A percentile compares a stretch with the other conserved stretches of the same genome.
Evolutionary conservation across 768 basidiomycete species (phyloP).

Genomic region (Strobilomyces dryophilus): DNA sequence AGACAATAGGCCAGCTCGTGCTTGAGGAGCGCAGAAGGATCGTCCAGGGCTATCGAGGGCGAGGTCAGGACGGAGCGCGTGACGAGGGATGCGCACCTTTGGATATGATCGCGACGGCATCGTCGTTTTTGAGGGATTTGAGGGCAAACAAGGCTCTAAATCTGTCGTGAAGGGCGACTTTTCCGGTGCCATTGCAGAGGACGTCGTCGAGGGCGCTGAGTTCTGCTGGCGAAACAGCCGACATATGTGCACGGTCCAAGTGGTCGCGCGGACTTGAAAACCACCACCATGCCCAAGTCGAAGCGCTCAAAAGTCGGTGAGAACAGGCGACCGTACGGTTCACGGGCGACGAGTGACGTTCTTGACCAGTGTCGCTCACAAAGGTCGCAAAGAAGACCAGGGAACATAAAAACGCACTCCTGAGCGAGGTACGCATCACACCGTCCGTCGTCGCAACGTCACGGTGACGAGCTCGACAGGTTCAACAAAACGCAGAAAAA

Average conservation of each 20-base stretch:
- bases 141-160: conserved; percentile 92
- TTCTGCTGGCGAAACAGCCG: conserved; percentile 42
- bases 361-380: conserved; percentile 74
- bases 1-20: conserved; percentile 98
- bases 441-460: conserved; percentile 6
- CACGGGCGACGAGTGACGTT: conserved; percentile 3
- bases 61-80: not conserved
- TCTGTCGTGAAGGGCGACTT: conserved; percentile 75
- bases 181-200: conserved; percentile 73
- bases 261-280: conserved; percentile 47
- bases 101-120: conserved; percentile 81
- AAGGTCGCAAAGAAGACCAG: conserved; percentile 92
- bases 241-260: conserved; percentile 23
- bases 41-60: conserved; percentile 61
- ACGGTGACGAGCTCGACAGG: conserved; percentile 41
- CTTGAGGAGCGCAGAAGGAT: conserved; percentile 87
- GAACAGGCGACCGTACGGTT: conserved; percentile 25
- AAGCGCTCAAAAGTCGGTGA: conserved; percentile 85
- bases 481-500: conserved; percentile 81
- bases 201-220: conserved; percentile 66
- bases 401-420: conserved; percentile 82
- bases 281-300: conserved; percentile 72
- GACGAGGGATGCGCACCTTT: conserved; percentile 50
- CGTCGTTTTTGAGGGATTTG: conserved; percentile 73
- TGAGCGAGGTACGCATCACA: conserved; percentile 59